Evolutionary conservation across 495 filamentous ascomycete genomes (phyloP).

Genomic region (Bacidia gigantensis): DNA sequence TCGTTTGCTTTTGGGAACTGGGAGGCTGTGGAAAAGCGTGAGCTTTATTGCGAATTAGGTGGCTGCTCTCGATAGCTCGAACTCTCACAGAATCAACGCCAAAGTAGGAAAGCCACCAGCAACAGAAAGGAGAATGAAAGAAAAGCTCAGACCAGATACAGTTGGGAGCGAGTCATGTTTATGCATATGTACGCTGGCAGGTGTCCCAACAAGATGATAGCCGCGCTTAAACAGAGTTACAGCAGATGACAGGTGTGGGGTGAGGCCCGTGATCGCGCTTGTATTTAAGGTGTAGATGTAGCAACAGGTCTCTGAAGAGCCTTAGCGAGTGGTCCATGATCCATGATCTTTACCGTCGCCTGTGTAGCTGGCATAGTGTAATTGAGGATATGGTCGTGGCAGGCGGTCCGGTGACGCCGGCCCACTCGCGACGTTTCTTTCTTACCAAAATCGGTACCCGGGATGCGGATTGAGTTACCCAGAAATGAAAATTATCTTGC

Average conservation of each 20-base stretch:
- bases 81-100: not conserved
- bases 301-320: not conserved
- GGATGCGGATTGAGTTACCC: not conserved
- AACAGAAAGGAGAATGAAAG: not conserved
- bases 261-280: not conserved
- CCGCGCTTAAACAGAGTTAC: slow-evolving; percentile 2
- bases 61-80: not conserved
- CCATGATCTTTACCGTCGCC: not conserved
- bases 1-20: not conserved
- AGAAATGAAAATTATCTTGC: not conserved
- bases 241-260: not conserved
- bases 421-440: not conserved
- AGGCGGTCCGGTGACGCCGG: not conserved
- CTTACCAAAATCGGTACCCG: not conserved
- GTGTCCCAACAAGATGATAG: not conserved
- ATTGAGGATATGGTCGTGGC: not conserved
- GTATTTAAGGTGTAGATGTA: not conserved
- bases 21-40: not conserved
- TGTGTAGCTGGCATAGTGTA: not conserved
- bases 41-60: too few species aligned
- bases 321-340: not conserved
- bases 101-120: not conserved
- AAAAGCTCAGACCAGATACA: not conserved
- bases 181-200: not conserved
- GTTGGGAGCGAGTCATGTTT: not conserved